Evolutionary conservation across 176 grass and related monocot species (phyloP).

Genomic region (Luzula sylvatica): DNA sequence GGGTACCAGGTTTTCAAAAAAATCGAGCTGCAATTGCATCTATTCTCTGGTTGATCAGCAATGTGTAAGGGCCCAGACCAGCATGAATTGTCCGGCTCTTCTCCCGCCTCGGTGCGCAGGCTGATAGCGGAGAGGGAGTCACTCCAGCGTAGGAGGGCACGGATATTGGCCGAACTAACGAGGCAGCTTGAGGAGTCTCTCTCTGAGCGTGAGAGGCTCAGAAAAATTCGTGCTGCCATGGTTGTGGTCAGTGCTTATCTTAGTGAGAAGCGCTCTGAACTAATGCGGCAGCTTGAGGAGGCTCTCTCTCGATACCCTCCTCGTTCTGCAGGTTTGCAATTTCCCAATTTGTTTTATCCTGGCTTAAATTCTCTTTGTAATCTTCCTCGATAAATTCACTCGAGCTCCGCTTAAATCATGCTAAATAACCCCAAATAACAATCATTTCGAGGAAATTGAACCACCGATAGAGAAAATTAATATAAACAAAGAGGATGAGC

Average conservation of each 20-base stretch:
- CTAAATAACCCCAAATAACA: no score
- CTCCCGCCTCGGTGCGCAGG: not conserved
- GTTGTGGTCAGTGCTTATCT: constrained; percentile 7
- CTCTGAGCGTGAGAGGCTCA: not conserved
- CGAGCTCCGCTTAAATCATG: no score
- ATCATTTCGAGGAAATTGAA: no score
- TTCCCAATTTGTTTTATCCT: no score
- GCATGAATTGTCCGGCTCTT: not conserved
- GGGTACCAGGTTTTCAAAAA: no score
- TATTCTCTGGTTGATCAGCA: not conserved
- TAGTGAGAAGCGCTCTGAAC: not conserved
- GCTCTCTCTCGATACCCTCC: no score
- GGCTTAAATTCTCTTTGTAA: no score
- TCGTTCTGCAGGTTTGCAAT: no score
- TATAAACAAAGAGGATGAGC: no score
- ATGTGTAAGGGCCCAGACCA: constrained; percentile 10
- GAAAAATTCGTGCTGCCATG: constrained; percentile 5
- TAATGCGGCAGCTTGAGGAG: constrained; percentile 7
- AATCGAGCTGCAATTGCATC: no score
- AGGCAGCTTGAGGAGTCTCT: not conserved
- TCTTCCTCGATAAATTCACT: no score
- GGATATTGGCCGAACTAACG: not conserved
- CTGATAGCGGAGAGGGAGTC: not conserved
- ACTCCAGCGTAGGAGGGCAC: not conserved
- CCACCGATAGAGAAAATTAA: no score